Conservation (phyloP, 805 yeast genomes). For the Yarrowia keelungensis region DNA sequence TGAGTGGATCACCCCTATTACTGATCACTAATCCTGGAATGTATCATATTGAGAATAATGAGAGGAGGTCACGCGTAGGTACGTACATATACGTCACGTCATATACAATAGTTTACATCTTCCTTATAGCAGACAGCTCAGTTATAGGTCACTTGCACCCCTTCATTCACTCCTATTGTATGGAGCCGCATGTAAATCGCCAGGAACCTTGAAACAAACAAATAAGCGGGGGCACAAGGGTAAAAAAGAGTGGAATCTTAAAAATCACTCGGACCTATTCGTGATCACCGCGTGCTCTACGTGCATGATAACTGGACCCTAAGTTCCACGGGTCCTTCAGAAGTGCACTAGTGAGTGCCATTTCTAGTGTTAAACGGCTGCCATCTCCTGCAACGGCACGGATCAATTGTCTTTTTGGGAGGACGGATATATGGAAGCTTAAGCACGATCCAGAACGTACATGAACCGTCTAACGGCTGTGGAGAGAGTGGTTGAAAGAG, state of each 20-base stretch:
- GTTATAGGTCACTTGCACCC: too few relatives aligned
- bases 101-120: too few relatives aligned
- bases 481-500: too few relatives aligned
- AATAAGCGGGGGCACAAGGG: neutral
- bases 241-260: neutral
- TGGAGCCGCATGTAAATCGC: neutral
- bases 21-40: too few relatives aligned
- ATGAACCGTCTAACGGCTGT: too few relatives aligned
- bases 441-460: neutral
- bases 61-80: too few relatives aligned
- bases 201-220: slow-evolving; percentile 3
- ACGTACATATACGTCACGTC: too few relatives aligned
- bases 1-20: too few relatives aligned
- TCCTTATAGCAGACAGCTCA: too few relatives aligned
- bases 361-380: too few relatives aligned
- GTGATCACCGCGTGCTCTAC: neutral
- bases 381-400: neutral
- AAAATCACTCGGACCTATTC: slow-evolving; percentile 6
- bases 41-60: too few relatives aligned
- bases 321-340: neutral
- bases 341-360: neutral
- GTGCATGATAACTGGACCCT: neutral
- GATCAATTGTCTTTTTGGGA: slow-evolving; percentile 28
- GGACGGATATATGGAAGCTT: slow-evolving; percentile 3
- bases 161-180: too few relatives aligned